phyloP scores from a whole-genome alignment of 2,329 filamentous ascomycete species.

The Leptographium wingfieldii region DNA sequence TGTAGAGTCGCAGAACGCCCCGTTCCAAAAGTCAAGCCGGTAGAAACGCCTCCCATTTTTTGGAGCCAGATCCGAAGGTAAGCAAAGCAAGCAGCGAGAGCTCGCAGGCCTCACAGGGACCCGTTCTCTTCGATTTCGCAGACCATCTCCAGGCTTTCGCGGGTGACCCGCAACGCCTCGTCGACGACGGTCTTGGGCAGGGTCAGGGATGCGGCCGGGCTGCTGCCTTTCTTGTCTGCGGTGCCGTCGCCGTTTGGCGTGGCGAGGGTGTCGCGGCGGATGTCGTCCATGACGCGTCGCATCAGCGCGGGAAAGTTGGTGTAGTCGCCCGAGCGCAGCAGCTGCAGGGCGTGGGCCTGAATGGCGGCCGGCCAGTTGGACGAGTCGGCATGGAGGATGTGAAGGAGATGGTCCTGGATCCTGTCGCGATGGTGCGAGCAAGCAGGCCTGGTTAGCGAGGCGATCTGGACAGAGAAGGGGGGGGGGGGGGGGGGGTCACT shows the following conservation, averaged over 20 bases:
- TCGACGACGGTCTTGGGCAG: conserved; percentile 47
- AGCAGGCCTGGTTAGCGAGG: background rate
- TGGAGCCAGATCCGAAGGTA: background rate
- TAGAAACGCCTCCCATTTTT: background rate
- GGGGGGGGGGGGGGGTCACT: too few species aligned
- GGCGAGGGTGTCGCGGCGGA: conserved; percentile 34
- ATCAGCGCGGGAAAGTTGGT: conserved; percentile 50
- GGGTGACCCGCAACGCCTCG: conserved; percentile 46
- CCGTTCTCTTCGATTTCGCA: conserved; percentile 15
- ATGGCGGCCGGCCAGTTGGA: conserved; percentile 51
- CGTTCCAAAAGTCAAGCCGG: background rate
- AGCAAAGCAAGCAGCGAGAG: background rate
- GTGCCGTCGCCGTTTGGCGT: background rate
- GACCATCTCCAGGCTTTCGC: conserved; percentile 40
- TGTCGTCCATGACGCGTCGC: conserved; percentile 47
- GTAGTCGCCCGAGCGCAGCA: conserved; percentile 47
- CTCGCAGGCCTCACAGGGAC: background rate
- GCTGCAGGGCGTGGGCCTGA: conserved; percentile 44
- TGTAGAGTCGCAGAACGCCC: background rate
- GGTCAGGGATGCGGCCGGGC: conserved; percentile 29
- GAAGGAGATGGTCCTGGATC: conserved; percentile 52
- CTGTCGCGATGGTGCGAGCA: conserved; percentile 21
- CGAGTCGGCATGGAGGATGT: conserved; percentile 45
- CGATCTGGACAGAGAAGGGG: too few species aligned
- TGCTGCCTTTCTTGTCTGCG: conserved; percentile 8